phyloP scores from a whole-genome alignment of 2,329 filamentous ascomycete species.

The Incumbomyces delicatus region DNA sequence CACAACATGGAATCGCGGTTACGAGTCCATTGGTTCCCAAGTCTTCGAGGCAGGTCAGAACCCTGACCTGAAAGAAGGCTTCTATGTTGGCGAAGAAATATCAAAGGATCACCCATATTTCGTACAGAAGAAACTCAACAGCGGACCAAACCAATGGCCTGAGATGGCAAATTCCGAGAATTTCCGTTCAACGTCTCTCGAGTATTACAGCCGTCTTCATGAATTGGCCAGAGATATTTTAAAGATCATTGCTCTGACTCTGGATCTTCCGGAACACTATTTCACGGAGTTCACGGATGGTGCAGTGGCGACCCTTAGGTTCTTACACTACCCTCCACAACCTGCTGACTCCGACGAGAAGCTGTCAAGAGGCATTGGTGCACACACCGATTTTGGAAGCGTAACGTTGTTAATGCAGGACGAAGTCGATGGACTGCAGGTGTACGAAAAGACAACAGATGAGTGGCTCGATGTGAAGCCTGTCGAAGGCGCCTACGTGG shows the following conservation, averaged over 20 bases:
- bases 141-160: conserved; percentile 19
- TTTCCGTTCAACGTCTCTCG: conserved; percentile 11
- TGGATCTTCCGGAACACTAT: conserved; percentile 14
- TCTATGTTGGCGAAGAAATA: conserved; percentile 21
- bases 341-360: conserved; percentile 28
- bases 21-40: conserved; percentile 23
- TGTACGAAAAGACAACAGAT: conserved; percentile 17
- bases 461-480: conserved; percentile 23
- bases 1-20: conserved; percentile 17
- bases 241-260: conserved; percentile 11
- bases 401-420: conserved; percentile 26
- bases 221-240: conserved; percentile 17
- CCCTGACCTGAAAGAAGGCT: conserved; percentile 24
- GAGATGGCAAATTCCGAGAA: conserved; percentile 1
- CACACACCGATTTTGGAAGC: conserved; percentile 26
- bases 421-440: conserved; percentile 21
- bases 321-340: conserved; percentile 26
- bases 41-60: conserved; percentile 20
- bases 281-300: conserved; percentile 21
- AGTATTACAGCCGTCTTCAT: conserved; percentile 15
- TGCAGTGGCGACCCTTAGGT: conserved; percentile 21
- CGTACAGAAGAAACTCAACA: conserved; percentile 12
- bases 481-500: conserved; percentile 20
- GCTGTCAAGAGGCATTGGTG: conserved; percentile 19
- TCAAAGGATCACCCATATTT: conserved; percentile 15